phyloP scores from a whole-genome alignment of 2,329 filamentous ascomycete genomes.

The Metarhizium robertsii region DNA sequence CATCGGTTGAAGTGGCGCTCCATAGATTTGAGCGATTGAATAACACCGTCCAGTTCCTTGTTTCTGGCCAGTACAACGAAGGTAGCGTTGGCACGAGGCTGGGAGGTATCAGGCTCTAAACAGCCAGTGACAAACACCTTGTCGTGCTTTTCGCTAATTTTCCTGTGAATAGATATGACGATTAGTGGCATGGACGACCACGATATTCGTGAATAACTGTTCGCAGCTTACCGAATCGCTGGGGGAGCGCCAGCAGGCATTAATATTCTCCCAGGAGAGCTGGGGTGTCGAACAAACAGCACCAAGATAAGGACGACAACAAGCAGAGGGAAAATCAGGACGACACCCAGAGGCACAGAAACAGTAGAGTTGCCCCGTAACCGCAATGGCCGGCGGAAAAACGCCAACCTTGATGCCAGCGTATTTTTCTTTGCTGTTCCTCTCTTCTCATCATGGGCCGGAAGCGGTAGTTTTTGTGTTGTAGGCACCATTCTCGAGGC shows the following conservation, averaged over 20 bases:
- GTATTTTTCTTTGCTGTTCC: conserved; percentile 27
- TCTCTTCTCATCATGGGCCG: conserved; percentile 42
- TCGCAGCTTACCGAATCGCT: conserved; percentile 61
- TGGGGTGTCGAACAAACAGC: conserved; percentile 81
- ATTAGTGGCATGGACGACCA: not conserved
- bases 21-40: conserved; percentile 95
- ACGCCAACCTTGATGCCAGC: conserved; percentile 52
- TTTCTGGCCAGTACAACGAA: conserved; percentile 95
- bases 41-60: conserved; percentile 90
- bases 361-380: conserved; percentile 86
- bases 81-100: conserved; percentile 81
- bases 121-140: conserved; percentile 94
- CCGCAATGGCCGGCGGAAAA: conserved; percentile 78
- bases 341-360: conserved; percentile 85
- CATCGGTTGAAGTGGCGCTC: conserved; percentile 98
- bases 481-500: conserved; percentile 40
- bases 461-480: conserved; percentile 31
- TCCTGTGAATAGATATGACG: conserved; percentile 40
- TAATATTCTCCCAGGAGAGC: conserved; percentile 69
- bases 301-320: conserved; percentile 86
- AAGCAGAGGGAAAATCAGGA: conserved; percentile 85
- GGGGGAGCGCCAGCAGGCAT: conserved; percentile 85
- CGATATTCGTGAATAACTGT: not conserved
- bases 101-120: conserved; percentile 66
- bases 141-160: conserved; percentile 95